Conservation (phyloP, 2,329 filamentous ascomycete species). For the Aschersonia sp. region DNA sequence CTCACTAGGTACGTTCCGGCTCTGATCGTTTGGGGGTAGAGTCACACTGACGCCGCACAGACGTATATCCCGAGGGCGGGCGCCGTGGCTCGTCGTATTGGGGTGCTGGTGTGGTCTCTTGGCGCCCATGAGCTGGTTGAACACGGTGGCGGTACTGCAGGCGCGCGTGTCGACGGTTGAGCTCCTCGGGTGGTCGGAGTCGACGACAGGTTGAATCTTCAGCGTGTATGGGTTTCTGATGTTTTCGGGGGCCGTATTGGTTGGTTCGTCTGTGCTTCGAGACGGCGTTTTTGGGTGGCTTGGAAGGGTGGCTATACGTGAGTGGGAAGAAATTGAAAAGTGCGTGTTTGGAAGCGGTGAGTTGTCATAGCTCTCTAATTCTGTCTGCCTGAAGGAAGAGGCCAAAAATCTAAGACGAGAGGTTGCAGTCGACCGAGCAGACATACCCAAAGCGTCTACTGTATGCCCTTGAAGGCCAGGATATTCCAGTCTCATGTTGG, state of each 20-base stretch:
- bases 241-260: slow-evolving; percentile 58
- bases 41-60: not conserved
- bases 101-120: slow-evolving; percentile 54
- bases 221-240: slow-evolving; percentile 55
- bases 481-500: too few relatives aligned
- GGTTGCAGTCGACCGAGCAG: too few relatives aligned
- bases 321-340: not conserved
- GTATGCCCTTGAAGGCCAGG: too few relatives aligned
- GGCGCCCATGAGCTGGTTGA: slow-evolving; percentile 52
- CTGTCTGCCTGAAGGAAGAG: too few relatives aligned
- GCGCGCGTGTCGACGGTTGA: slow-evolving; percentile 45
- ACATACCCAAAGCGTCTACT: too few relatives aligned
- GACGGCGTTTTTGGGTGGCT: not conserved
- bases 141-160: slow-evolving; percentile 52
- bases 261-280: slow-evolving; percentile 22
- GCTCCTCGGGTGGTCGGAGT: slow-evolving; percentile 40
- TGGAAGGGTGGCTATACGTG: not conserved
- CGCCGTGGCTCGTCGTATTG: slow-evolving; percentile 55
- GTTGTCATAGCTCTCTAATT: too few relatives aligned
- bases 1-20: too few relatives aligned
- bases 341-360: not conserved
- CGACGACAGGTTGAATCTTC: slow-evolving; percentile 59
- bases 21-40: too few relatives aligned
- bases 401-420: too few relatives aligned
- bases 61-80: slow-evolving; percentile 54